Conservation (phyloP, 306 rosid species). For the Cicer pinnatifidum region DNA sequence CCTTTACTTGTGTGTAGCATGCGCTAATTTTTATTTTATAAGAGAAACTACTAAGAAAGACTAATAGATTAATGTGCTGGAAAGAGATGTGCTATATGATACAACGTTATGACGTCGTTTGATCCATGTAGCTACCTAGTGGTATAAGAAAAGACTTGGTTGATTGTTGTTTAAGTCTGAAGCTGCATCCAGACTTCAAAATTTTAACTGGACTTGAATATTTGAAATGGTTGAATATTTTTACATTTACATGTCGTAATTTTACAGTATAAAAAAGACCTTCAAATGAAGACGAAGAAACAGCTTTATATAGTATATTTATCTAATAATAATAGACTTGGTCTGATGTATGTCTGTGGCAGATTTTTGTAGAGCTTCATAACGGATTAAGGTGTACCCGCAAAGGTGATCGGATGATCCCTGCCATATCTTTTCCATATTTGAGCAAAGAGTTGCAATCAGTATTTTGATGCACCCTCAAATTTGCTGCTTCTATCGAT, state of each 20-base stretch:
- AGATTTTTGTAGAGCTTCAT: slow-evolving; percentile 45
- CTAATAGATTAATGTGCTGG: too few species aligned
- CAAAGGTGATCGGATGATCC: slow-evolving; percentile 27
- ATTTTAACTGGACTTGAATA: not conserved
- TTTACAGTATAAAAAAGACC: not conserved
- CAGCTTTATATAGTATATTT: not conserved
- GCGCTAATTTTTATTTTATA: too few species aligned
- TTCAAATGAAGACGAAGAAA: not conserved
- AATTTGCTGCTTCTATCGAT: slow-evolving; percentile 4
- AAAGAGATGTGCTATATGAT: too few species aligned
- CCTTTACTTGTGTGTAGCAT: not conserved
- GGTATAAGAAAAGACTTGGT: too few species aligned
- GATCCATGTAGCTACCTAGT: too few species aligned
- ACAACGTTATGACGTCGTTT: too few species aligned
- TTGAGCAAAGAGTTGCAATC: slow-evolving; percentile 3
- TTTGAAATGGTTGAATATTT: not conserved
- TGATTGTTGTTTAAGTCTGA: too few species aligned
- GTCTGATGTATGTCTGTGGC: slow-evolving; percentile 35
- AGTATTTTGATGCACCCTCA: slow-evolving; percentile 12
- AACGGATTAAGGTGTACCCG: slow-evolving; percentile 14
- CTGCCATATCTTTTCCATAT: not conserved
- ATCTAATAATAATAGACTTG: slow-evolving; percentile 5
- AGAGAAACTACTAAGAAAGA: too few species aligned
- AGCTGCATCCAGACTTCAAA: too few species aligned
- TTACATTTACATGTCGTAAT: not conserved